These are phyloP conservation scores for Colletotrichum orchidophilum DNA, from an alignment of 2,329 filamentous ascomycete genomes.

Conservation along the genomic window DNA sequence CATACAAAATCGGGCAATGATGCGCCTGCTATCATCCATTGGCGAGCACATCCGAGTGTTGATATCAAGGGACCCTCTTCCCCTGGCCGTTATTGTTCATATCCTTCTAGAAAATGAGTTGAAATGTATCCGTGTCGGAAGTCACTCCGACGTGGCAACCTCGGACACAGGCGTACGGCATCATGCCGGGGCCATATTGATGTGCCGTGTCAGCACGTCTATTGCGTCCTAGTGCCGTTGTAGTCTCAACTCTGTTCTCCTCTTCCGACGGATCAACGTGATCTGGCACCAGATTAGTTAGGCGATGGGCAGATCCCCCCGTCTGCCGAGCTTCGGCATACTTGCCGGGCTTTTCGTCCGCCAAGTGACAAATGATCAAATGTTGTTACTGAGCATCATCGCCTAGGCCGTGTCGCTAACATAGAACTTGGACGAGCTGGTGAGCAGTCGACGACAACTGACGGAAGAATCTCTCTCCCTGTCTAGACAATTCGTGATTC, in stretches of 20 bases:
- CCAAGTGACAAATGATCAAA: not conserved
- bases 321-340: slow-evolving; percentile 26
- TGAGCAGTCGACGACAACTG: not conserved
- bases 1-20: slow-evolving; percentile 2
- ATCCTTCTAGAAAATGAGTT: slow-evolving; percentile 7
- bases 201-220: slow-evolving; percentile 18
- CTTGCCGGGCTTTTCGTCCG: slow-evolving; percentile 1
- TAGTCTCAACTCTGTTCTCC: slow-evolving; percentile 24
- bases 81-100: not conserved
- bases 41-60: not conserved
- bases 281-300: slow-evolving; percentile 11
- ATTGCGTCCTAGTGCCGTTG: slow-evolving; percentile 16
- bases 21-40: not conserved
- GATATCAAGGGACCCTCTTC: not conserved
- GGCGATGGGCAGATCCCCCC: not conserved
- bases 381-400: not conserved
- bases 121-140: slow-evolving; percentile 1
- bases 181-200: slow-evolving; percentile 13
- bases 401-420: not conserved
- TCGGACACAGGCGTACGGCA: not conserved
- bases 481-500: not conserved
- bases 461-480: not conserved
- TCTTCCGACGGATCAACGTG: slow-evolving; percentile 21
- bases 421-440: not conserved
- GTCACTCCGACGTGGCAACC: not conserved